Base-by-base conservation (phyloP, 2,329 filamentous ascomycete species). In the Alternaria brassicae region DNA sequence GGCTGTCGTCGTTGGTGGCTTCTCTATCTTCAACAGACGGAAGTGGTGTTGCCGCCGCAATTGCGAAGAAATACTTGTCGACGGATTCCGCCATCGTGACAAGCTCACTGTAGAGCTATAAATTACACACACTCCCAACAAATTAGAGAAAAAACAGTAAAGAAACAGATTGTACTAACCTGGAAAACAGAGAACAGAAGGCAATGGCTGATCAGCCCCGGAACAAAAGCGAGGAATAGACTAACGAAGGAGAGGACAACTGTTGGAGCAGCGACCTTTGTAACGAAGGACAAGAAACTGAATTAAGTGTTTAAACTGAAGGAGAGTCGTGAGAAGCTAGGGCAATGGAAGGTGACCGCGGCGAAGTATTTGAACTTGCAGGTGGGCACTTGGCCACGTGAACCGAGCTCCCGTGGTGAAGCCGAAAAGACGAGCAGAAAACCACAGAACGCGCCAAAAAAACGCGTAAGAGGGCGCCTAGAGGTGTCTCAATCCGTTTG, bases 351-450 rank as follows among this genome's bases (percentile, higher is more conserved):
- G 37, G 51, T 59, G 44, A 59, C 51, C 17, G n/a, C 28, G 23
- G 30, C 28, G 49, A 39, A 36, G 36, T 15, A 41, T 44, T 37
- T 39, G 37, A 48, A 17, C 21, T 40, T 19, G 37, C 23, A 41
- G 36, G 42, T 48, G 44, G 13, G 44, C 28, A 34, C 44, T 25
- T 40, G 36, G 48, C 27, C 49, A 41, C 23, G 10, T 34, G 47
- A 55, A 27, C 58, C 58, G 48, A 19, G 42, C 58, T 53, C 15
- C 13, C 36, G 53, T 47, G 58, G 58, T 60, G 58, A 60, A 57
- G 47, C 41, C 42, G 56, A 58, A 34, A 50, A 37, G 51, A 50
- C 17, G 37, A 28, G 15, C 37, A 30, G 19, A 39, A 3, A 36
- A 41, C 19, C 36, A 30, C 30, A n/a, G 28, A 36, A 36, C 44